phyloP scores from a whole-genome alignment of 2,329 filamentous ascomycete genomes.

The Ascochyta pisi region DNA sequence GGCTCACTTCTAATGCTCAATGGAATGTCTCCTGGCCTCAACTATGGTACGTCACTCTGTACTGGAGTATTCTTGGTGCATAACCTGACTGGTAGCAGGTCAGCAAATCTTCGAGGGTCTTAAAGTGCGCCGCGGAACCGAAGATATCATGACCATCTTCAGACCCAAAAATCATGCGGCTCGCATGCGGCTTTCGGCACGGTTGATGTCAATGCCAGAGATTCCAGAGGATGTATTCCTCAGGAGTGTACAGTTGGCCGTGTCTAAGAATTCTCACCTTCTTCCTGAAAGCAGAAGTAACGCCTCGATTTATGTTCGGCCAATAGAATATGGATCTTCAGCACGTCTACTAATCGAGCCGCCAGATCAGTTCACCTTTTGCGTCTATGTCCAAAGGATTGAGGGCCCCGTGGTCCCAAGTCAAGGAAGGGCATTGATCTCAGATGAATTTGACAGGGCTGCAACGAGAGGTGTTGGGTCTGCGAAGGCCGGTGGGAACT shows the following conservation, averaged over 20 bases:
- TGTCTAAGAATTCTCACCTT: constrained; percentile 37
- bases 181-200: constrained; percentile 37
- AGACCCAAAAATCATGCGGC: constrained; percentile 39
- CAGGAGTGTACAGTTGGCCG: constrained; percentile 31
- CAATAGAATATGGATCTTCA: constrained; percentile 40
- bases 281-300: constrained; percentile 28
- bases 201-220: constrained; percentile 40
- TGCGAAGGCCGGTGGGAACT: constrained; percentile 50
- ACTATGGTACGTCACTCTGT: too few species aligned
- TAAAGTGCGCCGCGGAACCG: too few species aligned
- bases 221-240: constrained; percentile 41
- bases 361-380: constrained; percentile 36
- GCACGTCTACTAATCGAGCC: constrained; percentile 33
- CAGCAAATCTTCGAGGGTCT: too few species aligned
- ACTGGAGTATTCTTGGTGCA: too few species aligned
- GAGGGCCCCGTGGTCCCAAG: constrained; percentile 21
- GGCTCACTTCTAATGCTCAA: too few species aligned
- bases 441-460: constrained; percentile 47
- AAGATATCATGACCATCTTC: constrained; percentile 37
- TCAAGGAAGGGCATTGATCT: constrained; percentile 40
- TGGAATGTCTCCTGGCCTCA: too few species aligned
- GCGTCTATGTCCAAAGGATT: constrained; percentile 34
- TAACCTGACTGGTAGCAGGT: too few species aligned
- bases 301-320: constrained; percentile 42
- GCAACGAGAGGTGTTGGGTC: constrained; percentile 44